phyloP scores from a whole-genome alignment of 192 early-diverging fungal genomes.

The Backusella circina region DNA sequence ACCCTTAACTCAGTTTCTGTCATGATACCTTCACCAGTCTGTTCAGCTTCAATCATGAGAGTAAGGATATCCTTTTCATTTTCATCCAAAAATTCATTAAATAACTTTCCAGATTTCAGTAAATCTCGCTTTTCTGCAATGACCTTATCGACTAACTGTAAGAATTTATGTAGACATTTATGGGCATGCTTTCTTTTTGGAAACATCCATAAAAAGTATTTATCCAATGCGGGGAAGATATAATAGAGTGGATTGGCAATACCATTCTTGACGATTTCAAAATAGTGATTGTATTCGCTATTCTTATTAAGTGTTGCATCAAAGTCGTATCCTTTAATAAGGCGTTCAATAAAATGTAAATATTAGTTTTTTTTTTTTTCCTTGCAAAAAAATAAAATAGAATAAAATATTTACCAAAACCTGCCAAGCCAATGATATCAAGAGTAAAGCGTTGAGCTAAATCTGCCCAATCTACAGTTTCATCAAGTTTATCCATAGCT shows the following conservation, averaged over 20 bases:
- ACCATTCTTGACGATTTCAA: conserved; percentile 1
- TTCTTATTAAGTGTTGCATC: not conserved
- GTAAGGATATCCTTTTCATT: conserved; percentile 30
- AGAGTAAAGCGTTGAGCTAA: not conserved
- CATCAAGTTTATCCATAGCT: not conserved
- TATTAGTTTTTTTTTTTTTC: not conserved
- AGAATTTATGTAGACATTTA: not conserved
- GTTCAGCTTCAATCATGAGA: conserved; percentile 24
- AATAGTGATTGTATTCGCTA: not conserved
- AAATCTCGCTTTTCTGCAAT: not conserved
- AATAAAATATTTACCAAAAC: conserved; percentile 14
- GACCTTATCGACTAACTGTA: not conserved
- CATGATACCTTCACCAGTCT: not conserved
- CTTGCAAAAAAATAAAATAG: not conserved
- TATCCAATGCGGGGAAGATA: not conserved
- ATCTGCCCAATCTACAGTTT: not conserved
- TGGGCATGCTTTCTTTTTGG: not conserved
- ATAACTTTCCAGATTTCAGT: not conserved
- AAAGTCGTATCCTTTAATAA: not conserved
- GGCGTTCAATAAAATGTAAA: too few relatives aligned
- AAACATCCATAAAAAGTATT: conserved; percentile 4
- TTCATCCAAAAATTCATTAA: conserved; percentile 3
- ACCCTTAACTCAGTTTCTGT: not conserved
- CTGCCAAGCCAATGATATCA: conserved; percentile 24
- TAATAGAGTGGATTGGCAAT: not conserved